Evolutionary conservation across 108 stramenopile species (phyloP), one percentile per base, ranked within the genome.

Genomic region (Nannochloropsis gaditana): DNA sequence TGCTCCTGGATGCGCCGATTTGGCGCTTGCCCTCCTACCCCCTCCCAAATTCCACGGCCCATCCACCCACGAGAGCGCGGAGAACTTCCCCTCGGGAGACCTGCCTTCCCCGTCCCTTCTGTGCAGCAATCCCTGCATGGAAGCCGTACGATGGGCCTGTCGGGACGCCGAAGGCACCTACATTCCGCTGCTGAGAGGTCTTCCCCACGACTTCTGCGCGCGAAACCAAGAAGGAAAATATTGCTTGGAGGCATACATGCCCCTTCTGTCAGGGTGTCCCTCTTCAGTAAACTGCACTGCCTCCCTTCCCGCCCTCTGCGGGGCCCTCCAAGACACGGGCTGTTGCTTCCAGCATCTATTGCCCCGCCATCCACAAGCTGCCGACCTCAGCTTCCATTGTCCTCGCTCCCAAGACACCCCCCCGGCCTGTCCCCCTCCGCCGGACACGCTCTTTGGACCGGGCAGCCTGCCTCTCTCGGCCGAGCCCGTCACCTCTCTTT

Each of bases 261-360:
- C 59, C 59, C 15, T 73, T 73, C 59, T 73, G 19, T 73, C 59
- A 15, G 15, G 19, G 19, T 73, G 19, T 8, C n/a, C 59, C 15
- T 73, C n/a, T n/a, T 73, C 59, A n/a, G 59, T 8, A 15, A n/a
- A 4, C n/a, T 73, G 4, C 59, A 73, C 59, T 73, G 3, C 59
- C 4, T 73, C 59, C 2, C n/a, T n/a, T 3, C n/a, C 59, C 59
- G 0, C 5, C 8, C 59, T 73, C 4, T 73, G 59, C 59, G 19
- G n/a, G 5, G 59, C 59, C 0, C 59, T 73, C 59, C 59, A 73
- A 73, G n/a, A 6, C 59, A 73, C 8, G 59, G 59, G 59, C 59
- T 73, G 59, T n/a, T 73, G 59, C 59, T 73, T 73, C 59, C 59
- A 73, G 19, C 59, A 73, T n/a, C 59, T 73, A n/a, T n/a, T 73